Percentiles rank a stretch among this genome's conserved stretches.
These are phyloP conservation scores for Chrysosporium queenslandicum DNA, from an alignment of 2,329 filamentous ascomycete genomes.

Conservation along the genomic window DNA sequence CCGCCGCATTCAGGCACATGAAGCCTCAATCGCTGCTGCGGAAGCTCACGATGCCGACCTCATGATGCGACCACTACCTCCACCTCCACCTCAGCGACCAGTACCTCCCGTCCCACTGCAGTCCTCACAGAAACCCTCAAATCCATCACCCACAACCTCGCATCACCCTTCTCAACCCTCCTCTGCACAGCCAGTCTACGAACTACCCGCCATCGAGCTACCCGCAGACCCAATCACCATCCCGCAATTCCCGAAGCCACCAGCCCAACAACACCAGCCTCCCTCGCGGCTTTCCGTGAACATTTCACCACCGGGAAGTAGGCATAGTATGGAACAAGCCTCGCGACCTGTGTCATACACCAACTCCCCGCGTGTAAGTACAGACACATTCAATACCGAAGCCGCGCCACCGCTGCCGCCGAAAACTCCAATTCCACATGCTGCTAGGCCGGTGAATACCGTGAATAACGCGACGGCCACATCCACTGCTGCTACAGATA, in stretches of 20 bases:
- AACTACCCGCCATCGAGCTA: slow-evolving; percentile 45
- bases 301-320: slow-evolving; percentile 26
- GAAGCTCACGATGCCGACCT: slow-evolving; percentile 18
- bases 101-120: slow-evolving; percentile 25
- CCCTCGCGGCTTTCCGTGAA: slow-evolving; percentile 18
- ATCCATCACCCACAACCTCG: slow-evolving; percentile 26
- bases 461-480: slow-evolving; percentile 12
- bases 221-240: slow-evolving; percentile 45
- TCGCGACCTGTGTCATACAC: slow-evolving; percentile 23
- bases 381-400: slow-evolving; percentile 25
- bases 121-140: slow-evolving; percentile 21
- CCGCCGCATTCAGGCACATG: slow-evolving; percentile 50
- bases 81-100: slow-evolving; percentile 22
- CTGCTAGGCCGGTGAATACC: slow-evolving; percentile 22
- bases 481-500: too few species aligned
- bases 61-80: slow-evolving; percentile 11
- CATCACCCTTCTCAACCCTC: slow-evolving; percentile 28
- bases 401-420: slow-evolving; percentile 61
- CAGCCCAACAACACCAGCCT: slow-evolving; percentile 21
- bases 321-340: slow-evolving; percentile 31
- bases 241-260: slow-evolving; percentile 22
- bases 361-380: slow-evolving; percentile 29
- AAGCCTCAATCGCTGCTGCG: slow-evolving; percentile 25
- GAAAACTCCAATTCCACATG: slow-evolving; percentile 57
- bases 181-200: slow-evolving; percentile 28